These are phyloP conservation scores for Hydnum rufescens DNA, from an alignment of 768 basidiomycete species.

Conservation along the genomic window DNA sequence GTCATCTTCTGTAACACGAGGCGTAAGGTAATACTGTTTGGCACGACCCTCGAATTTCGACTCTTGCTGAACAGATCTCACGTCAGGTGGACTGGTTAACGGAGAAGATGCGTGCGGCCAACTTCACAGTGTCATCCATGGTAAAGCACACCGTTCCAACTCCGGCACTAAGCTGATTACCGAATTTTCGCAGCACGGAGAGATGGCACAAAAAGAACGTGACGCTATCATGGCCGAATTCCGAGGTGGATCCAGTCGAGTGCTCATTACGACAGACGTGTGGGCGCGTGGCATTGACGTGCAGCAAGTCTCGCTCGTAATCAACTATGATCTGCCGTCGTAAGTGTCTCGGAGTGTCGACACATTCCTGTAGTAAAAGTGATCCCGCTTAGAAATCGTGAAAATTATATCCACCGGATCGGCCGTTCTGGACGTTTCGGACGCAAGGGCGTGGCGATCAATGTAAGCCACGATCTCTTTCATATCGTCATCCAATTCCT, in stretches of 20 bases:
- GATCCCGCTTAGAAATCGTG: conserved; percentile 46
- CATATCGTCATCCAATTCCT: not conserved
- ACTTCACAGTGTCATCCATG: conserved; percentile 25
- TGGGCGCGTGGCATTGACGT: conserved; percentile 31
- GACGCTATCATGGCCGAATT: conserved; percentile 24
- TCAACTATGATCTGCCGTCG: conserved; percentile 25
- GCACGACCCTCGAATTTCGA: no score
- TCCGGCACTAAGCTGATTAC: no score
- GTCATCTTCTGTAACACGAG: conserved; percentile 32
- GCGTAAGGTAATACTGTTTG: conserved; percentile 19
- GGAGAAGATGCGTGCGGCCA: conserved; percentile 26
- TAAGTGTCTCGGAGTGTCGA: not conserved
- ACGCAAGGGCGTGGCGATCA: conserved; percentile 98
- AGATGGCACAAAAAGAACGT: conserved; percentile 22
- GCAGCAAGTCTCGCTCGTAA: conserved; percentile 27
- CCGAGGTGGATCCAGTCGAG: conserved; percentile 19
- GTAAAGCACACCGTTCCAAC: conserved; percentile 2
- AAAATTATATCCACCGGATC: conserved; percentile 99
- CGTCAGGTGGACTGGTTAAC: conserved; percentile 26
- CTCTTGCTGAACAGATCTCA: not conserved
- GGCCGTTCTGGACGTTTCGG: conserved; percentile 98
- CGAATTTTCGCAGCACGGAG: conserved; percentile 18
- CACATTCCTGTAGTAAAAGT: not conserved
- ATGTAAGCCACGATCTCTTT: conserved; percentile 34
- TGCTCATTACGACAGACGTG: conserved; percentile 24